A percentile compares a stretch with the other conserved stretches of the same genome.
These are phyloP conservation scores for Pyrrhoderma noxium DNA, from an alignment of 1,284 basidiomycete species.

Conservation along the genomic window DNA sequence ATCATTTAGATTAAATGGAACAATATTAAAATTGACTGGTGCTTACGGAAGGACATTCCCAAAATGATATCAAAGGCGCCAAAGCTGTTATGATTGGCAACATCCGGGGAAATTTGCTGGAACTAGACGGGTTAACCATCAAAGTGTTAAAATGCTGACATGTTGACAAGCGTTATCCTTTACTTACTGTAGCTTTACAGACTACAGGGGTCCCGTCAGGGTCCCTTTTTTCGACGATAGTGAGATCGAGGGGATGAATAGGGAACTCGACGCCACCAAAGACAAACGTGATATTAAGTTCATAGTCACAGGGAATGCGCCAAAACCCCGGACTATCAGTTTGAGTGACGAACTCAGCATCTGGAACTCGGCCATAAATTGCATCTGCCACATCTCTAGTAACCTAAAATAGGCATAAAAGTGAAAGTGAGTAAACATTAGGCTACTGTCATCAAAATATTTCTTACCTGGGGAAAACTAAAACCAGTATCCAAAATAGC, in stretches of 20 bases:
- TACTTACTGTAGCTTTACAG: constrained; percentile 19
- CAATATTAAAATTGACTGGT: background rate
- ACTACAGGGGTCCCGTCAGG: constrained; percentile 1
- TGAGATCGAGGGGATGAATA: constrained; percentile 22
- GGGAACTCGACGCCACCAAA: constrained; percentile 20
- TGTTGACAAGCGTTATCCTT: too few relatives aligned
- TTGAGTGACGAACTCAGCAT: constrained; percentile 18
- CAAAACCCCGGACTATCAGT: constrained; percentile 17
- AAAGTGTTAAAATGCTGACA: background rate
- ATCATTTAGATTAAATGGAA: too few relatives aligned
- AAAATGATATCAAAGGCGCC: constrained; percentile 22
- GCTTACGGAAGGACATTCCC: constrained; percentile 23
- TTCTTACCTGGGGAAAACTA: constrained; percentile 19
- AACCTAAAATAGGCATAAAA: constrained; percentile 5
- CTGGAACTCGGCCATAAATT: constrained; percentile 23
- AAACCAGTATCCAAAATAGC: constrained; percentile 21
- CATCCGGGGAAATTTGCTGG: constrained; percentile 19
- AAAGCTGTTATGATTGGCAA: constrained; percentile 11
- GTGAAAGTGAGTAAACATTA: too few relatives aligned
- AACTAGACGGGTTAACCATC: constrained; percentile 19
- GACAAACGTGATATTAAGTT: constrained; percentile 22
- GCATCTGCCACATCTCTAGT: constrained; percentile 21
- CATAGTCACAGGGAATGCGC: constrained; percentile 23
- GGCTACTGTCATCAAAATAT: background rate
- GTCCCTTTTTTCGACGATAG: constrained; percentile 2